Conservation (phyloP, 176 grass and related monocot species). For the Zoysia japonica region DNA sequence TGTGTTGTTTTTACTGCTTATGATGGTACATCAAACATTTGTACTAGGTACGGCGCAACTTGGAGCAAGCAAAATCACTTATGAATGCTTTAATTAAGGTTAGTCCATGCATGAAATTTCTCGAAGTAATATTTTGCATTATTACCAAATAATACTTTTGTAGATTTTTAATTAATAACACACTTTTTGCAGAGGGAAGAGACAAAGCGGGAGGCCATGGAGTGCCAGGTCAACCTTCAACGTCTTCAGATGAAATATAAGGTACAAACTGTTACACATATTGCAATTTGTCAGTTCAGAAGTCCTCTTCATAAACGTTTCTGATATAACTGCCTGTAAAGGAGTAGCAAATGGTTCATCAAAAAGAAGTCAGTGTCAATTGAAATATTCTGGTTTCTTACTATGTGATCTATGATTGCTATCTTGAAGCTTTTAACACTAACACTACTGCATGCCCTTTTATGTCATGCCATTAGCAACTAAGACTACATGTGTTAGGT, state of each 20-base stretch:
- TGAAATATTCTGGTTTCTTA: background rate
- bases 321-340: background rate
- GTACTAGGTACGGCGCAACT: slow-evolving; percentile 89
- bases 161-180: slow-evolving; percentile 13
- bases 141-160: slow-evolving; percentile 17
- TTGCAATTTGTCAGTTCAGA: background rate
- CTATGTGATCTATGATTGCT: background rate
- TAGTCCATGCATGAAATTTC: slow-evolving; percentile 31
- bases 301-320: slow-evolving; percentile 1
- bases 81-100: slow-evolving; percentile 95
- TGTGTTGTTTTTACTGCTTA: slow-evolving; percentile 40
- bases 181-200: slow-evolving; percentile 79
- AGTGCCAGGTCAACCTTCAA: slow-evolving; percentile 84
- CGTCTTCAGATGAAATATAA: slow-evolving; percentile 90
- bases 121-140: slow-evolving; percentile 3
- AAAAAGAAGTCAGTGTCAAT: background rate
- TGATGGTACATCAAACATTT: slow-evolving; percentile 36
- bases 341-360: background rate
- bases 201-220: slow-evolving; percentile 78
- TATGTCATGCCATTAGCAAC: background rate
- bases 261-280: slow-evolving; percentile 41
- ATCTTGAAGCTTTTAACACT: background rate
- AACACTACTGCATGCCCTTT: too few species aligned
- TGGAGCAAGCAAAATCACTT: slow-evolving; percentile 90
- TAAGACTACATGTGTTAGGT: background rate